Evolutionary conservation across 2,329 filamentous ascomycete genomes (phyloP).

Genomic region (Fusarium sp.): DNA sequence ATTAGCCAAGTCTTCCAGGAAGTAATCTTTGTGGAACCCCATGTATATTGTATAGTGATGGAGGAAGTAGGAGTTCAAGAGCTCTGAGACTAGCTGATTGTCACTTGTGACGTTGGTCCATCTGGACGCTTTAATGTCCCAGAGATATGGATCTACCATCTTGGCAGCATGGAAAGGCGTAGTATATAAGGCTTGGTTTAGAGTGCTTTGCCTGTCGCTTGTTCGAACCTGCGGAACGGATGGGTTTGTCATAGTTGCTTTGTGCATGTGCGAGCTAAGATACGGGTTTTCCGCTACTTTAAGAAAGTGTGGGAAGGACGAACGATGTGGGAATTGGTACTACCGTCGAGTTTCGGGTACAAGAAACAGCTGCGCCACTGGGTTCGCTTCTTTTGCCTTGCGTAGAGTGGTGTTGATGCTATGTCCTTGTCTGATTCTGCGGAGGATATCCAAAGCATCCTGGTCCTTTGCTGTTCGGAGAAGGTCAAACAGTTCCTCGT

Average conservation of each 20-base stretch:
- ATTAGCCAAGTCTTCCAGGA: accelerated
- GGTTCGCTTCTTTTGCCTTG: not conserved
- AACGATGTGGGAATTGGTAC: not conserved
- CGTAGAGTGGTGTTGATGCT: not conserved
- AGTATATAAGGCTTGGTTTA: too few relatives aligned
- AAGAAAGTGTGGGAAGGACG: not conserved
- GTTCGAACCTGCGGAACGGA: too few relatives aligned
- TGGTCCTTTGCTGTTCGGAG: not conserved
- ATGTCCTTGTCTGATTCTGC: not conserved
- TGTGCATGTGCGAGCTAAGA: not conserved
- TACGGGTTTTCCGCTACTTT: not conserved
- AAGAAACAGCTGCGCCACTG: not conserved
- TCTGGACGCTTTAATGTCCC: too few relatives aligned
- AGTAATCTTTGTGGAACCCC: too few relatives aligned
- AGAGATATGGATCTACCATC: too few relatives aligned
- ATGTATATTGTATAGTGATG: too few relatives aligned
- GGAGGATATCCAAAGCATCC: not conserved
- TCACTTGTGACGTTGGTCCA: too few relatives aligned
- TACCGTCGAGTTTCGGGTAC: not conserved
- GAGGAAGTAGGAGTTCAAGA: too few relatives aligned
- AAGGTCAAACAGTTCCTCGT: not conserved
- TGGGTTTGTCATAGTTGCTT: too few relatives aligned
- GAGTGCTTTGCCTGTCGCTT: too few relatives aligned
- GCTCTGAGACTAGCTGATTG: too few relatives aligned
- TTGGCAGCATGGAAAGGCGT: too few relatives aligned